Evolutionary conservation across 2,329 filamentous ascomycete genomes (phyloP).

Genomic region (Alternaria burnsii): DNA sequence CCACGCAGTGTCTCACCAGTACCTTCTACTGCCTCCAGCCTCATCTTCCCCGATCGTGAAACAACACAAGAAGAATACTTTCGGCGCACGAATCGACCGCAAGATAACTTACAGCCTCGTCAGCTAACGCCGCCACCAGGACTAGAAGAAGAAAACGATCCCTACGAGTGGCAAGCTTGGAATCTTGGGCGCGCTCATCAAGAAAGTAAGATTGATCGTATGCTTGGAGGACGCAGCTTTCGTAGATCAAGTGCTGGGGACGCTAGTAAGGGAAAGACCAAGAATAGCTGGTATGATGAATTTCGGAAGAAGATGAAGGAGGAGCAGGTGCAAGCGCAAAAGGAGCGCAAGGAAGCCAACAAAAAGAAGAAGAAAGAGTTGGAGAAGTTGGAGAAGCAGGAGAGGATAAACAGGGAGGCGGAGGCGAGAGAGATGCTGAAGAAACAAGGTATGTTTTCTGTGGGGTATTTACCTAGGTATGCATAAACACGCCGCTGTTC

Average conservation of each 20-base stretch:
- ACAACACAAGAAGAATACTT: slow-evolving; percentile 7
- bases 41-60: not conserved
- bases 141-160: not conserved
- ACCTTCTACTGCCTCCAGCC: not conserved
- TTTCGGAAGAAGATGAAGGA: slow-evolving; percentile 6
- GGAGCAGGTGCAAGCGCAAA: not conserved
- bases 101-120: not conserved
- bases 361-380: not conserved
- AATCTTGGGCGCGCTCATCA: not conserved
- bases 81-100: slow-evolving; percentile 1
- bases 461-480: not conserved
- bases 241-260: not conserved
- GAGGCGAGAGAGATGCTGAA: not conserved
- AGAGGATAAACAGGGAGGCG: not conserved
- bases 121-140: not conserved
- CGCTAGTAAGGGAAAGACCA: not conserved
- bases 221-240: not conserved
- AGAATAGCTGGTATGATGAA: not conserved
- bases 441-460: not conserved
- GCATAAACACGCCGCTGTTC: not conserved
- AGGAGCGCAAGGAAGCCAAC: not conserved
- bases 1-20: not conserved
- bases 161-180: slow-evolving; percentile 12
- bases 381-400: not conserved
- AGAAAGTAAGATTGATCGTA: not conserved